Base-by-base conservation (phyloP, 73 alveolate species). In the Tetrahymena borealis region DNA sequence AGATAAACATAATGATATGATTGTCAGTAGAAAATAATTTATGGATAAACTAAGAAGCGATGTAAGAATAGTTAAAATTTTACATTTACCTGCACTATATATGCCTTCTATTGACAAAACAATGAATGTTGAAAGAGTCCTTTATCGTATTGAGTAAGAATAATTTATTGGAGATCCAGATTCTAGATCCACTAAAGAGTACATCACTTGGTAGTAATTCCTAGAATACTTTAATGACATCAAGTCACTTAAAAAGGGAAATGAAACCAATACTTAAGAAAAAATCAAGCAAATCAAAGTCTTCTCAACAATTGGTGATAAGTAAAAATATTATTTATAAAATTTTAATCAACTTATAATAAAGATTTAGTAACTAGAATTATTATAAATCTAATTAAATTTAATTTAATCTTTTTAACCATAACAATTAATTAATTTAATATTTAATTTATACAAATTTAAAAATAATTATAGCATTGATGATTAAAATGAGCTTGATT, bases 101-200 rank as follows among this genome's bases (percentile, higher is more conserved):
- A 92, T 93, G 90, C 91, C 95, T 7, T 39, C 93, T 4, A 93
- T 93, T 31, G 95, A 93, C 40, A 93, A 85, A 93, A 41, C 91
- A 7, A 85, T 93, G 33, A 93, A 38, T 93, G 40, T 93, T 15
- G 95, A 93, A n/a, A 33, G 91, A 16, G 91, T 93, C 60, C 39
- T 93, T 32, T 93, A 91, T 38, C 38, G 91, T 39, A 38, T 93
- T 36, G 95, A 93, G 15, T 16, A 60, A 60, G 85, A 60, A 18
- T 9, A 60, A 60, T 60, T 18, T 16, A 60, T 60, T 1, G 85
- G 85, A 3, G 85, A 60, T 60, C 85, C 85, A 24, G 85, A 60
- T 20, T 15, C 31, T 15, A 90, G 90, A n/a, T 93, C 60, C 24
- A 92, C 93, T 24, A 33, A 31, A 40, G 95, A 93, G 39, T 85